A percentile compares a stretch with the other conserved stretches of the same genome.
Evolutionary conservation across 139 green algal species (phyloP).

Genomic region (Tetraselmis chui): DNA sequence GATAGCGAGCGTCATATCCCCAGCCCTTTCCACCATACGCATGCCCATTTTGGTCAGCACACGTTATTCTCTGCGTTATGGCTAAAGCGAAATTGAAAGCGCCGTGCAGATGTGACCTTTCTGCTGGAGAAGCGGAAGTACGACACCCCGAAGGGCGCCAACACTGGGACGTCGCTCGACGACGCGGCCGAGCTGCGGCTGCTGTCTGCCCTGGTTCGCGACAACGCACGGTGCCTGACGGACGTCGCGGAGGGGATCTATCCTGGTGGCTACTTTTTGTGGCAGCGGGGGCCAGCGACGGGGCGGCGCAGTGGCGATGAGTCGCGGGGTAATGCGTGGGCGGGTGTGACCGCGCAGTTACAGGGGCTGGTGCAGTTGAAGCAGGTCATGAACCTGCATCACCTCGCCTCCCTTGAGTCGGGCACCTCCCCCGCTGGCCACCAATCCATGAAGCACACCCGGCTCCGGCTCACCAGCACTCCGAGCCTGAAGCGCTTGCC

Average conservation of each 20-base stretch:
- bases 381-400: neutral
- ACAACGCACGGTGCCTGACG: neutral
- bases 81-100: no score
- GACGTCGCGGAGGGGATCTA: neutral
- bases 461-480: no score
- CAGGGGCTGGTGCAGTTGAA: neutral
- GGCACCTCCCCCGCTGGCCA: no score
- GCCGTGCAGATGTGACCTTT: neutral
- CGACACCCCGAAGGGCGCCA: neutral
- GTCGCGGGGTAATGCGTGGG: neutral
- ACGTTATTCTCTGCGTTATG: no score
- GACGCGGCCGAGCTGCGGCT: neutral
- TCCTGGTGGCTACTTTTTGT: neutral
- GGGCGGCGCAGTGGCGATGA: no score
- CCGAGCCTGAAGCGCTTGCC: no score
- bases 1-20: no score
- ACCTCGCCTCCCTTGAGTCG: neutral
- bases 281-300: neutral
- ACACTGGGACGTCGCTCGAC: no score
- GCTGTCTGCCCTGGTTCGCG: neutral
- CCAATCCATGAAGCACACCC: no score
- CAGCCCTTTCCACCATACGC: no score
- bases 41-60: no score
- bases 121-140: neutral
- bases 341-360: neutral